Conservation (phyloP, 1,284 basidiomycete species). For the Cutaneotrichosporon daszewskae region DNA sequence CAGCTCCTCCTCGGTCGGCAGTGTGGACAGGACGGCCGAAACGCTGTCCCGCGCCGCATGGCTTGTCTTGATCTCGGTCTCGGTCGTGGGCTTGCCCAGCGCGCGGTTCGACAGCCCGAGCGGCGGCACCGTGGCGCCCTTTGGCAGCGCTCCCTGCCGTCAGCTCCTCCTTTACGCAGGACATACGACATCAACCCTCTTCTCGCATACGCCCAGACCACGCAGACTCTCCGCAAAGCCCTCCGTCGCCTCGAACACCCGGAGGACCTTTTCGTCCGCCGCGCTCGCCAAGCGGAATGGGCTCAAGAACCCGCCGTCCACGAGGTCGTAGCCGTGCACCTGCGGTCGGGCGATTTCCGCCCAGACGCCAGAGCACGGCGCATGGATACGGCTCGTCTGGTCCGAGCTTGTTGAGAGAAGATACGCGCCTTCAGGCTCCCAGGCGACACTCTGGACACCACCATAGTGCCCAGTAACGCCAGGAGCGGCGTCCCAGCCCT, state of each 20-base stretch:
- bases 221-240: constrained; percentile 64
- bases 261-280: constrained; percentile 85
- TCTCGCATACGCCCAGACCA: constrained; percentile 39
- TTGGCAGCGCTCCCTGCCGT: constrained; percentile 26
- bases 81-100: constrained; percentile 57
- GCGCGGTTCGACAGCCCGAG: constrained; percentile 67
- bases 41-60: constrained; percentile 42
- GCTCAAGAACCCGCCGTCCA: constrained; percentile 70
- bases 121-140: constrained; percentile 67
- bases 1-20: constrained; percentile 58
- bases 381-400: constrained; percentile 84
- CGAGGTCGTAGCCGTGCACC: constrained; percentile 87
- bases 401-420: constrained; percentile 74
- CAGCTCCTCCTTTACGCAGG: not conserved
- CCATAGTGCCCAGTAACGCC: constrained; percentile 76
- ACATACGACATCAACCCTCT: constrained; percentile 10
- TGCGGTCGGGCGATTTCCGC: constrained; percentile 85
- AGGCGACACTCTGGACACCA: constrained; percentile 68
- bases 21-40: constrained; percentile 38
- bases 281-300: constrained; percentile 74
- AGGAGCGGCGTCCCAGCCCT: constrained; percentile 66
- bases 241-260: constrained; percentile 81
- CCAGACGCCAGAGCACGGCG: constrained; percentile 56
- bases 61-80: constrained; percentile 14
- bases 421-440: constrained; percentile 79